A percentile compares a stretch with the other conserved stretches of the same genome.
phyloP scores from a whole-genome alignment of 768 basidiomycete species.

The Amanita muscaria region DNA sequence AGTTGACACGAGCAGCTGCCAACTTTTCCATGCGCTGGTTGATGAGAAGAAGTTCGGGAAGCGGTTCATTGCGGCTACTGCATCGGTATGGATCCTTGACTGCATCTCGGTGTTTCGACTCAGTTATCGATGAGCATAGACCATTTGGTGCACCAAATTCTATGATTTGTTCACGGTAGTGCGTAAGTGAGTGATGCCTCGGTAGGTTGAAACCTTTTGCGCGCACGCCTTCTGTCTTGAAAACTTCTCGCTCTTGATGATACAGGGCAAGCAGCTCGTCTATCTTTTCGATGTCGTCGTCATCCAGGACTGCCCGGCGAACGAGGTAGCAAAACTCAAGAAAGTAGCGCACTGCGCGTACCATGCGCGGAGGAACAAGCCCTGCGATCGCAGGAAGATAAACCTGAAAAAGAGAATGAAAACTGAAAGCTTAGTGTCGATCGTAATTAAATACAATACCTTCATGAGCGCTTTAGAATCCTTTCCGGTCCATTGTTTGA shows the following conservation, averaged over 20 bases:
- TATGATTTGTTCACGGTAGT: slow-evolving; percentile 7
- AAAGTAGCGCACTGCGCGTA: slow-evolving; percentile 12
- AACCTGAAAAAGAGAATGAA: neutral
- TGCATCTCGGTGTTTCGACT: slow-evolving; percentile 16
- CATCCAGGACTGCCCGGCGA: neutral
- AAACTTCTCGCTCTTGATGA: slow-evolving; percentile 14
- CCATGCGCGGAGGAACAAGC: neutral
- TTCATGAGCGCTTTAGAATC: slow-evolving; percentile 23
- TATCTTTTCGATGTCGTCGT: no score
- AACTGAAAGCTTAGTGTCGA: neutral
- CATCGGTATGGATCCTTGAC: slow-evolving; percentile 17
- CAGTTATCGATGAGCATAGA: slow-evolving; percentile 16
- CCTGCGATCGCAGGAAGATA: neutral
- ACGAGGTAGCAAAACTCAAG: slow-evolving; percentile 21
- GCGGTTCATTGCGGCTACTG: slow-evolving; percentile 13
- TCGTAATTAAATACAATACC: slow-evolving; percentile 6
- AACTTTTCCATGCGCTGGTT: slow-evolving; percentile 16
- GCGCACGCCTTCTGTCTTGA: slow-evolving; percentile 11
- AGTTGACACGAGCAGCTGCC: slow-evolving; percentile 3
- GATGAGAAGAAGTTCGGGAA: slow-evolving; percentile 18
- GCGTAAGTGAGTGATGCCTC: slow-evolving; percentile 8
- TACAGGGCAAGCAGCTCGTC: slow-evolving; percentile 2
- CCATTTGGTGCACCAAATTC: slow-evolving; percentile 12
- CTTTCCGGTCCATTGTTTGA: slow-evolving; percentile 20
- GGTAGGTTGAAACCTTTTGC: slow-evolving; percentile 4